Percentiles rank a stretch among this genome's conserved stretches.
phyloP scores from a whole-genome alignment of 2,329 filamentous ascomycete species.

The Paraphaeosphaeria sporulosa region DNA sequence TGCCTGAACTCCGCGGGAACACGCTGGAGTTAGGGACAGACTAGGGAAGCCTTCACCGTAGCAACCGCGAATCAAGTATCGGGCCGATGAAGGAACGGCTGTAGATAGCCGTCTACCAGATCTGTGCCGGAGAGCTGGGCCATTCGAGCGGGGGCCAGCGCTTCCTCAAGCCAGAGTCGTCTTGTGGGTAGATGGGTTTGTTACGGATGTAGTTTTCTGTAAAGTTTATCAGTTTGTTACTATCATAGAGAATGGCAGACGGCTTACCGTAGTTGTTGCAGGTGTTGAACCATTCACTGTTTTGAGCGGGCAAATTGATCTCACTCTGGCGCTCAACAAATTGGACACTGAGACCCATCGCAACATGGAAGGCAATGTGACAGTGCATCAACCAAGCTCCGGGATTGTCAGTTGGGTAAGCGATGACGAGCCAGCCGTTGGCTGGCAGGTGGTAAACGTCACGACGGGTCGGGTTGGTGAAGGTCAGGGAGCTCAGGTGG shows the following conservation, averaged over 20 bases:
- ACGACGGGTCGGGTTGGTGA: constrained; percentile 45
- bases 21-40: not conserved
- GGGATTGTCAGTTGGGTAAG: constrained; percentile 60
- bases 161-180: constrained; percentile 52
- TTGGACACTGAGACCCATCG: constrained; percentile 36
- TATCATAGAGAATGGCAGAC: not conserved
- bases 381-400: constrained; percentile 50
- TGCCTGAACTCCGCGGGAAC: not conserved
- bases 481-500: constrained; percentile 36
- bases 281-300: constrained; percentile 35
- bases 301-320: constrained; percentile 25
- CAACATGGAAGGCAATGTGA: constrained; percentile 41
- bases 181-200: constrained; percentile 42
- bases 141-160: constrained; percentile 30
- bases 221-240: not conserved
- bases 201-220: constrained; percentile 39
- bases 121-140: not conserved
- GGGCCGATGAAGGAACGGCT: constrained; percentile 2
- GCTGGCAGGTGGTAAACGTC: constrained; percentile 43
- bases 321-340: constrained; percentile 34
- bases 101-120: not conserved
- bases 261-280: constrained; percentile 31
- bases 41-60: not conserved
- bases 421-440: constrained; percentile 56
- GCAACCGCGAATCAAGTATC: constrained; percentile 13